phyloP scores from a whole-genome alignment of 2,329 filamentous ascomycete species.

The Trichoderma cornu-damae region DNA sequence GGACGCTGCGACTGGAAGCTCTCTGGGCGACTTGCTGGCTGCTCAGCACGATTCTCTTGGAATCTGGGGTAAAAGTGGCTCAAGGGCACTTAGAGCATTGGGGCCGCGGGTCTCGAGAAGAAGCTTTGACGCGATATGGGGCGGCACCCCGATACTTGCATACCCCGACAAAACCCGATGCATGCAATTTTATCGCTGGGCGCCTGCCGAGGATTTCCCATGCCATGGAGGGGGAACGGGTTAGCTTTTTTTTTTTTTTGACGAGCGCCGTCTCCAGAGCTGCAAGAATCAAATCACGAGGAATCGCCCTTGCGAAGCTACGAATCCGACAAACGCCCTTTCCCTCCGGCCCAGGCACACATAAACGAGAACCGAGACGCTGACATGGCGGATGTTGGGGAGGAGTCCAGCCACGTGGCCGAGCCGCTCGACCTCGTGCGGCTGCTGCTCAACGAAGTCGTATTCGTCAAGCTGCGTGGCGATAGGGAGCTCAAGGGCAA shows the following conservation, averaged over 20 bases:
- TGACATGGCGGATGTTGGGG: constrained; percentile 76
- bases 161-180: not conserved
- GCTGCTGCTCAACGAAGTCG: constrained; percentile 88
- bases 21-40: not conserved
- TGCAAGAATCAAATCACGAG: not conserved
- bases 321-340: not conserved
- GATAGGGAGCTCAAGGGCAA: constrained; percentile 93
- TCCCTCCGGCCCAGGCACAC: not conserved
- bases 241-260: constrained; percentile 19
- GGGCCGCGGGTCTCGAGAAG: constrained; percentile 7
- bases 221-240: constrained; percentile 6
- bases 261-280: constrained; percentile 1
- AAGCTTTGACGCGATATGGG: constrained; percentile 13
- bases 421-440: constrained; percentile 96
- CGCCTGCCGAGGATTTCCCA: constrained; percentile 24
- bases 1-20: constrained; percentile 1
- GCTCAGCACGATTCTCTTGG: not conserved
- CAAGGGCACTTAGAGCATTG: too few species aligned
- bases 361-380: not conserved
- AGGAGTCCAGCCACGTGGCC: constrained; percentile 66
- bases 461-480: constrained; percentile 94
- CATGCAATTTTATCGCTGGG: not conserved
- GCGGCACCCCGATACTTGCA: constrained; percentile 12
- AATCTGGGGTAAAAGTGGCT: constrained; percentile 21
- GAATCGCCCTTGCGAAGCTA: not conserved